phyloP scores from a whole-genome alignment of 345 rosid genomes.

The Aquilaria yunnanensis region DNA sequence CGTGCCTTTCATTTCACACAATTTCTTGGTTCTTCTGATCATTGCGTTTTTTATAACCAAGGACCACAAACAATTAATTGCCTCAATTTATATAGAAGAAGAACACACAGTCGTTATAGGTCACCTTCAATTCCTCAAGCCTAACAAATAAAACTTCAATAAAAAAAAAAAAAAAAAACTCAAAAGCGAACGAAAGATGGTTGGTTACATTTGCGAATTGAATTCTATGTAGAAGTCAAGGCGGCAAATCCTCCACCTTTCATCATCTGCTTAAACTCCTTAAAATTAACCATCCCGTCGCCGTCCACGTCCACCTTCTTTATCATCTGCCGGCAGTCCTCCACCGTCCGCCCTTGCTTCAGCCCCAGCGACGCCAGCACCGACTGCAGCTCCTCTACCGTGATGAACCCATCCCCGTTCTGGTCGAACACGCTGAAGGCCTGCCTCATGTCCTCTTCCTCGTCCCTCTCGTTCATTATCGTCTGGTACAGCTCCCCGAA shows the following conservation, averaged over 20 bases:
- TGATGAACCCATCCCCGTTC: slow-evolving; percentile 86
- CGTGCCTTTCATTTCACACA: no score
- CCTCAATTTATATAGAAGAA: no score
- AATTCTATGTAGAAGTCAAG: slow-evolving; percentile 30
- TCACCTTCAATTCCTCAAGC: no score
- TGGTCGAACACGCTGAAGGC: slow-evolving; percentile 93
- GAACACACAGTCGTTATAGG: no score
- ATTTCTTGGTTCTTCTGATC: no score
- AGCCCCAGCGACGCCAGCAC: slow-evolving; percentile 83
- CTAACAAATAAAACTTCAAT: no score
- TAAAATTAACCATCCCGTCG: slow-evolving; percentile 81
- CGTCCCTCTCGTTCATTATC: slow-evolving; percentile 82
- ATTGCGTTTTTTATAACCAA: no score
- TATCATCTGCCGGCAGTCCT: slow-evolving; percentile 84
- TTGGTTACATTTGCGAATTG: no score
- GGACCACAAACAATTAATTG: no score
- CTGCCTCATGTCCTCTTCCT: slow-evolving; percentile 79
- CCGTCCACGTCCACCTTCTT: slow-evolving; percentile 90
- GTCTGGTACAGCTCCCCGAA: slow-evolving; percentile 69
- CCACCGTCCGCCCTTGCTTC: slow-evolving; percentile 74
- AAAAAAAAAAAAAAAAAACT: no score
- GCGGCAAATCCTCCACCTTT: slow-evolving; percentile 90
- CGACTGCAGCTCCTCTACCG: slow-evolving; percentile 77
- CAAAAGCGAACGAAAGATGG: no score
- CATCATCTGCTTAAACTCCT: slow-evolving; percentile 94